Evolutionary conservation across 768 basidiomycete species (phyloP).

Genomic region (Trametes elegans): DNA sequence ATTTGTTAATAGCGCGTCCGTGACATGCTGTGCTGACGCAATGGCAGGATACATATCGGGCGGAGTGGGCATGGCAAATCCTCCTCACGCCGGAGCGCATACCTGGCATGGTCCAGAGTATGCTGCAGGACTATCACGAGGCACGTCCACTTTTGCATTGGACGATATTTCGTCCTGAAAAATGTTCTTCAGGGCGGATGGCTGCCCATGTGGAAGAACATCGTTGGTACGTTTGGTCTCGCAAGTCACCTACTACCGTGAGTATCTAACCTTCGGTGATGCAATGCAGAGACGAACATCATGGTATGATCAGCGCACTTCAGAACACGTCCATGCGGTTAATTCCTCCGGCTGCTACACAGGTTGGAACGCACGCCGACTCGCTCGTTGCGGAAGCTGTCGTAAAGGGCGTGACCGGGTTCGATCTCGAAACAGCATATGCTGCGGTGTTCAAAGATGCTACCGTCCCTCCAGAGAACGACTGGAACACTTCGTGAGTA

Average conservation of each 20-base stretch:
- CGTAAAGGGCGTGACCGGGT: constrained; percentile 60
- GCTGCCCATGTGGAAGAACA: constrained; percentile 91
- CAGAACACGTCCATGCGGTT: too few relatives aligned
- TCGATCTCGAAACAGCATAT: constrained; percentile 65
- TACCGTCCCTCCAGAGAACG: constrained; percentile 56
- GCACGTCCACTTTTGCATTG: constrained; percentile 30
- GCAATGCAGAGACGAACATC: constrained; percentile 65
- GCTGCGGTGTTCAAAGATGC: constrained; percentile 75
- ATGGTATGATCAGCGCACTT: constrained; percentile 68
- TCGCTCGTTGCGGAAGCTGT: constrained; percentile 74
- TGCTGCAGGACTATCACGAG: constrained; percentile 76
- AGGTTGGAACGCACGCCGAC: constrained; percentile 80
- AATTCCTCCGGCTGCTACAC: too few relatives aligned
- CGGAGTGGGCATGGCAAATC: constrained; percentile 77
- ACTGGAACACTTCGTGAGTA: constrained; percentile 50
- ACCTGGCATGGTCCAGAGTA: constrained; percentile 71
- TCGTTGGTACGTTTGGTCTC: constrained; percentile 46
- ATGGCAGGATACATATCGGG: constrained; percentile 80
- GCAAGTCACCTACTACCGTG: not conserved
- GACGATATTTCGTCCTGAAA: not conserved
- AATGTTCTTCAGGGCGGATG: constrained; percentile 55
- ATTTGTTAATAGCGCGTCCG: too few relatives aligned
- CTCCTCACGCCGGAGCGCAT: constrained; percentile 76
- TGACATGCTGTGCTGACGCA: not conserved
- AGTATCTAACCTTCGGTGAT: not conserved